Conservation (phyloP, 2,329 filamentous ascomycete genomes). For the Beauveria caledonica region DNA sequence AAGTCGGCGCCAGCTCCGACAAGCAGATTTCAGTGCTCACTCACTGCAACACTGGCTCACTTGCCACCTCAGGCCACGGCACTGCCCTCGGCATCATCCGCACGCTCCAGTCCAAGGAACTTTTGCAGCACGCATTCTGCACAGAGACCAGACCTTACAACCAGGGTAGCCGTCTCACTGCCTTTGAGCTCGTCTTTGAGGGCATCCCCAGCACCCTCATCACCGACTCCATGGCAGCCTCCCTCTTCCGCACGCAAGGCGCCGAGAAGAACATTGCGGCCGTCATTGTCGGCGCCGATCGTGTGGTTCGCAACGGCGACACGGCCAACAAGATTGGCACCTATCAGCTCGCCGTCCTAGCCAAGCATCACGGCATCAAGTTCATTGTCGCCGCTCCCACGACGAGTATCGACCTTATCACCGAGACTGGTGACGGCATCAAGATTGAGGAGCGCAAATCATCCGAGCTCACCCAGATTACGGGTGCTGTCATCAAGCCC, state of each 20-base stretch:
- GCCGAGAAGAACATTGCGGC: slow-evolving; percentile 63
- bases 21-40: slow-evolving; percentile 71
- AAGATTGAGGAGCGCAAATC: slow-evolving; percentile 80
- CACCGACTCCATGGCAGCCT: slow-evolving; percentile 93
- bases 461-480: slow-evolving; percentile 77
- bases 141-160: slow-evolving; percentile 97
- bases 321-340: slow-evolving; percentile 99
- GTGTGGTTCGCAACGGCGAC: slow-evolving; percentile 92
- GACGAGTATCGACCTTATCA: slow-evolving; percentile 84
- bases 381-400: slow-evolving; percentile 93
- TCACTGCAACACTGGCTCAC: slow-evolving; percentile 95
- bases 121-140: slow-evolving; percentile 80
- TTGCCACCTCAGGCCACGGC: slow-evolving; percentile 95
- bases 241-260: slow-evolving; percentile 62
- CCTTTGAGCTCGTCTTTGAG: slow-evolving; percentile 94
- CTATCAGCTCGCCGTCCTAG: slow-evolving; percentile 85
- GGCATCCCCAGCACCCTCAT: slow-evolving; percentile 84
- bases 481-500: slow-evolving; percentile 60
- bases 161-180: slow-evolving; percentile 88
- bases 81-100: slow-evolving; percentile 93
- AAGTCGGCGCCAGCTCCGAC: slow-evolving; percentile 40
- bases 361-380: slow-evolving; percentile 78
- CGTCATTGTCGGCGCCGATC: slow-evolving; percentile 89
- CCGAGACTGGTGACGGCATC: slow-evolving; percentile 69
- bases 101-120: slow-evolving; percentile 57